Percentiles rank a stretch among this genome's conserved stretches.
Evolutionary conservation across 2,329 filamentous ascomycete genomes (phyloP).

Genomic region (Leptodontidium sp.): DNA sequence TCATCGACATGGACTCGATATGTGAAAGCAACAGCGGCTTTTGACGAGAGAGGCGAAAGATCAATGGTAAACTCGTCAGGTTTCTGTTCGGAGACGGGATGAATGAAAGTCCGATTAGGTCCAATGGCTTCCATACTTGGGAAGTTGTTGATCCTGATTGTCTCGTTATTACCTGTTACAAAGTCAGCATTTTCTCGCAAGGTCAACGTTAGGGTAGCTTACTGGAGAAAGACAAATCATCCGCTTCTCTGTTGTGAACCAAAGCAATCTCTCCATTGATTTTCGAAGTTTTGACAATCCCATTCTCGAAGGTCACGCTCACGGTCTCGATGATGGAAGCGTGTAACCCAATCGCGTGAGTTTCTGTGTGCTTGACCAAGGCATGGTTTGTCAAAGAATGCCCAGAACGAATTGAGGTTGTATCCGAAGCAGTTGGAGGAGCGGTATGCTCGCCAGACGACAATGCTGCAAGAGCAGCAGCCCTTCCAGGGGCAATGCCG

Average conservation of each 20-base stretch:
- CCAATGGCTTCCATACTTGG: constrained; percentile 88
- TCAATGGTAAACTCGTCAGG: constrained; percentile 84
- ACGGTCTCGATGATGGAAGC: constrained; percentile 91
- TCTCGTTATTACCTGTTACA: constrained; percentile 60
- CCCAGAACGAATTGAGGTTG: constrained; percentile 88
- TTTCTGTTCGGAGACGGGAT: constrained; percentile 68
- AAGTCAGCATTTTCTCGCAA: constrained; percentile 33
- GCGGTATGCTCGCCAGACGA: constrained; percentile 65
- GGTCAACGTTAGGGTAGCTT: constrained; percentile 26
- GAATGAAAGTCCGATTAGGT: constrained; percentile 90
- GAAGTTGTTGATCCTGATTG: constrained; percentile 88
- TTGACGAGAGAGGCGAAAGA: constrained; percentile 72
- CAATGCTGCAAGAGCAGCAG: constrained; percentile 61
- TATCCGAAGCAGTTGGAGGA: constrained; percentile 73
- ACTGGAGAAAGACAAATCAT: constrained; percentile 55
- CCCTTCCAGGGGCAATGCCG: constrained; percentile 48
- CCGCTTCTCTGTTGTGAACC: constrained; percentile 68
- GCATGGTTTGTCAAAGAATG: constrained; percentile 77
- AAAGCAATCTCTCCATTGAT: constrained; percentile 91
- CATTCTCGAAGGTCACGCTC: constrained; percentile 83
- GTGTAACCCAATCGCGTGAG: constrained; percentile 81
- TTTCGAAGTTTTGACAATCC: constrained; percentile 73
- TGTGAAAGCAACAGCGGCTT: constrained; percentile 83
- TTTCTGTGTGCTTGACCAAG: constrained; percentile 81
- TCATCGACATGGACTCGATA: constrained; percentile 84